Evolutionary conservation across 495 filamentous ascomycete genomes (phyloP).

Genomic region (Hyphodiscus hymeniophilus): DNA sequence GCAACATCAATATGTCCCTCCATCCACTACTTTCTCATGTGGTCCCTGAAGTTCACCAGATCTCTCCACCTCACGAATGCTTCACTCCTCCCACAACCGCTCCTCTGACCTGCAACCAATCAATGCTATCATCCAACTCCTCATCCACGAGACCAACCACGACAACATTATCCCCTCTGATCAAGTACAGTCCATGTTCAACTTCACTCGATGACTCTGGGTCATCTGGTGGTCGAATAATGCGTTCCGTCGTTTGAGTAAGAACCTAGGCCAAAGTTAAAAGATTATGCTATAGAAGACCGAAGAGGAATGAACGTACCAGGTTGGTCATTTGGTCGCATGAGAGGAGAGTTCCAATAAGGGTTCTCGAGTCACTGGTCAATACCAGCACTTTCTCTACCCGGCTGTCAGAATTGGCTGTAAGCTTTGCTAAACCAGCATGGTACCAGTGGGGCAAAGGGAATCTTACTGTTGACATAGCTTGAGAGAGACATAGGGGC

Average conservation of each 20-base stretch:
- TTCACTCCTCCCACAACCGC: constrained; percentile 53
- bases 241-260: constrained; percentile 73
- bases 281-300: neutral
- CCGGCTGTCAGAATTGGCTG: constrained; percentile 26
- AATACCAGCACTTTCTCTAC: constrained; percentile 86
- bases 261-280: constrained; percentile 46
- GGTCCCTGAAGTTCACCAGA: neutral
- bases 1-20: constrained; percentile 8
- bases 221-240: constrained; percentile 79
- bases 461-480: constrained; percentile 24
- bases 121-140: constrained; percentile 74
- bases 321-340: constrained; percentile 91
- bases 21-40: neutral
- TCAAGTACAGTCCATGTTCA: constrained; percentile 79
- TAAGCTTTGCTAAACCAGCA: constrained; percentile 19
- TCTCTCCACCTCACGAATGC: constrained; percentile 18
- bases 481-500: constrained; percentile 21
- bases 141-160: constrained; percentile 86
- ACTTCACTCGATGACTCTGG: constrained; percentile 73
- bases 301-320: constrained; percentile 29
- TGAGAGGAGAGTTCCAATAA: constrained; percentile 76
- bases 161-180: constrained; percentile 93
- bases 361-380: constrained; percentile 84
- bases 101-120: constrained; percentile 86
- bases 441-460: constrained; percentile 1